Evolutionary conservation across 306 rosid genomes (phyloP).

Genomic region (Cucumis sativus): Cucumber_9930_V3 NC_026657.2:39042501-39043000

Average conservation of each 20-base stretch:
- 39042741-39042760: constrained; percentile 79
- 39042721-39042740: constrained; percentile 65
- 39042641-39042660: constrained; percentile 62
- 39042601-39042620: background rate
- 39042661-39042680: constrained; percentile 58
- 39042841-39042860: background rate
- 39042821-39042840: background rate
- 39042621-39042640: background rate
- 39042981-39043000: background rate
- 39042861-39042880: background rate
- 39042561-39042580: background rate
- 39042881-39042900: too few relatives aligned
- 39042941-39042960: background rate
- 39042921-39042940: background rate
- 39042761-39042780: constrained; percentile 33
- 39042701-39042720: constrained; percentile 54
- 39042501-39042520: background rate
- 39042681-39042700: constrained; percentile 52
- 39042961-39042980: background rate
- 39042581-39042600: background rate
- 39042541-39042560: background rate
- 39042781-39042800: background rate
- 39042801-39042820: background rate
- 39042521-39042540: background rate
- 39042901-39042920: background rate